Conservation (phyloP, 805 yeast genomes). For the Hanseniaspora lachancei region DNA sequence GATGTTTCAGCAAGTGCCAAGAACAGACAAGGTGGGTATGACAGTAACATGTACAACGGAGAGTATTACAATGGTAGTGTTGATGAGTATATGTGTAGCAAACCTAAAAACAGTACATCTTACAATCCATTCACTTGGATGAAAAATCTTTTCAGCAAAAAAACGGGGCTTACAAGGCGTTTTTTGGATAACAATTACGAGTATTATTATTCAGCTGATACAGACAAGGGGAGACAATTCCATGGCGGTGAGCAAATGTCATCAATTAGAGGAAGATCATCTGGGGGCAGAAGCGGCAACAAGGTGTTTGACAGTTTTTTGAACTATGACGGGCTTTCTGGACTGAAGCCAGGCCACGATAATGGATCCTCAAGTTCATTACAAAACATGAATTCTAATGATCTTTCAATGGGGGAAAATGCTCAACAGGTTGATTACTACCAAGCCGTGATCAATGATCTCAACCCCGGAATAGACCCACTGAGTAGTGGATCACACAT, state of each 20-base stretch:
- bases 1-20: constrained; percentile 11
- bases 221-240: not conserved
- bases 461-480: not conserved
- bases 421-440: constrained; percentile 4
- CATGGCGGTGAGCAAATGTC: not conserved
- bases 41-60: not conserved
- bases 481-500: not conserved
- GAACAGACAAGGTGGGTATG: constrained; percentile 4
- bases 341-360: not conserved
- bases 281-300: not conserved
- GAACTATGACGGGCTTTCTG: not conserved
- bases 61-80: not conserved
- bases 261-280: not conserved
- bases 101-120: not conserved
- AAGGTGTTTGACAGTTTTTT: not conserved
- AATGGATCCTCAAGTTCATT: not conserved
- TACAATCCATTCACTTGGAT: constrained; percentile 10
- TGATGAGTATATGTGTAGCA: not conserved
- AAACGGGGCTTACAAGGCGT: not conserved
- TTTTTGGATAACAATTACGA: not conserved
- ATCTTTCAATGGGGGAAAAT: not conserved
- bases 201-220: not conserved
- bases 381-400: not conserved
- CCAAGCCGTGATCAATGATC: constrained; percentile 9
- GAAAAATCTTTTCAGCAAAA: not conserved